Percentiles rank a stretch among this genome's conserved stretches.
phyloP scores from a whole-genome alignment of 306 rosid species.

The Cyamopsis tetragonoloba region DNA sequence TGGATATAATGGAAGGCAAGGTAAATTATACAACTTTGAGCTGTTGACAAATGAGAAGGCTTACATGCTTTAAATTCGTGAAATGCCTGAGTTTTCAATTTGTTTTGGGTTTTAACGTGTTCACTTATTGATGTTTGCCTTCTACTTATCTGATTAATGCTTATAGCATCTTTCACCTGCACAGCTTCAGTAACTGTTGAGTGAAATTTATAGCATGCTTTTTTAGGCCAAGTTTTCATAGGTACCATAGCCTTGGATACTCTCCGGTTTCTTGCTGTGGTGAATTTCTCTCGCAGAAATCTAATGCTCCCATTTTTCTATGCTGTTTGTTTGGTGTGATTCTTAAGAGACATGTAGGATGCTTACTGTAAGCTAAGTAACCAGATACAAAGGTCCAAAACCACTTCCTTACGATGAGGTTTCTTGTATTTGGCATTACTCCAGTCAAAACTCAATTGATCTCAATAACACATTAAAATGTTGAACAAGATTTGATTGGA shows the following conservation, averaged over 20 bases:
- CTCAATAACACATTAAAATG: background rate
- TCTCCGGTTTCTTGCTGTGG: background rate
- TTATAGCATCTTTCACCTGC: background rate
- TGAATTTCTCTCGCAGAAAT: background rate
- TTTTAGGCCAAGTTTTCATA: background rate
- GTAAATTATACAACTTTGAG: slow-evolving; percentile 34
- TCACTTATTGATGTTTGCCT: background rate
- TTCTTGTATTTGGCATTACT: background rate
- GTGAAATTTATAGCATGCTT: slow-evolving; percentile 6
- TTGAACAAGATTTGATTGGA: background rate
- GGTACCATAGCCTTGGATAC: background rate
- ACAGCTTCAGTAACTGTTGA: background rate
- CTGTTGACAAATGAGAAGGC: slow-evolving; percentile 11
- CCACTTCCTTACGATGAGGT: background rate
- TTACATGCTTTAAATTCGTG: slow-evolving; percentile 8
- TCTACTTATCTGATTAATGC: background rate
- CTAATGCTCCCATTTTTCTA: background rate
- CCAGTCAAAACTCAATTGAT: background rate
- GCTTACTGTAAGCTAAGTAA: background rate
- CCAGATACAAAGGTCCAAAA: background rate
- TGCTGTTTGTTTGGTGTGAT: background rate
- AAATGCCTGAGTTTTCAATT: background rate
- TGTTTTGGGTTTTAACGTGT: background rate
- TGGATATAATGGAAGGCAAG: slow-evolving; percentile 52
- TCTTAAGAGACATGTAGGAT: background rate